A percentile compares a stretch with the other conserved stretches of the same genome.
These are phyloP conservation scores for Davidsoniella neocaledoniae DNA, from an alignment of 2,329 filamentous ascomycete species.

Conservation along the genomic window DNA sequence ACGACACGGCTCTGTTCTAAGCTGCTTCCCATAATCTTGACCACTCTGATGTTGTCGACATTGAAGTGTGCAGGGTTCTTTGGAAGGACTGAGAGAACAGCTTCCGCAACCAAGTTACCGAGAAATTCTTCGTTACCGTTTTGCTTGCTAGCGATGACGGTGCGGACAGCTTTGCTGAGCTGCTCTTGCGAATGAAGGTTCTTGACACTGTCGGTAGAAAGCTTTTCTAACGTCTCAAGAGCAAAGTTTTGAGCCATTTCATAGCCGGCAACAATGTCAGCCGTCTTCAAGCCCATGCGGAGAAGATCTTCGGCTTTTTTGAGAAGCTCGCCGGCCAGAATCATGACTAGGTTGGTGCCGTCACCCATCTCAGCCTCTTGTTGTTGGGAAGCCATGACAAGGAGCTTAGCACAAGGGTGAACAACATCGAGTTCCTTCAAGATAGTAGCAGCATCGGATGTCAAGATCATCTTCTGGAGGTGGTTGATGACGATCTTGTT, in stretches of 20 bases:
- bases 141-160: constrained; percentile 93
- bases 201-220: constrained; percentile 78
- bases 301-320: constrained; percentile 95
- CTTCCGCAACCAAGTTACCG: constrained; percentile 72
- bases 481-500: constrained; percentile 99
- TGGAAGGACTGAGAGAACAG: constrained; percentile 71
- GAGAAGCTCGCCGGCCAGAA: constrained; percentile 84
- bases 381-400: constrained; percentile 98
- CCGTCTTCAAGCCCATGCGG: constrained; percentile 95
- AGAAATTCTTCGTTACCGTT: constrained; percentile 82
- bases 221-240: constrained; percentile 68
- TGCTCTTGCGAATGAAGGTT: constrained; percentile 67
- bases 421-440: constrained; percentile 95
- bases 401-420: constrained; percentile 88
- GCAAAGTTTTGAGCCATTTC: constrained; percentile 87
- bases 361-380: constrained; percentile 99
- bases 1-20: constrained; percentile 88
- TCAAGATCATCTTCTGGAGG: constrained; percentile 98
- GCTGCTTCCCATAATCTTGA: constrained; percentile 98
- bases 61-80: constrained; percentile 96
- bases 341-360: constrained; percentile 91
- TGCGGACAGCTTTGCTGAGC: constrained; percentile 86
- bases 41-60: constrained; percentile 95
- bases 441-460: constrained; percentile 94
- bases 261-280: constrained; percentile 89